Evolutionary conservation across 345 rosid species (phyloP), one percentile per base, ranked within the genome.

Genomic region (Linum tenue): DNA sequence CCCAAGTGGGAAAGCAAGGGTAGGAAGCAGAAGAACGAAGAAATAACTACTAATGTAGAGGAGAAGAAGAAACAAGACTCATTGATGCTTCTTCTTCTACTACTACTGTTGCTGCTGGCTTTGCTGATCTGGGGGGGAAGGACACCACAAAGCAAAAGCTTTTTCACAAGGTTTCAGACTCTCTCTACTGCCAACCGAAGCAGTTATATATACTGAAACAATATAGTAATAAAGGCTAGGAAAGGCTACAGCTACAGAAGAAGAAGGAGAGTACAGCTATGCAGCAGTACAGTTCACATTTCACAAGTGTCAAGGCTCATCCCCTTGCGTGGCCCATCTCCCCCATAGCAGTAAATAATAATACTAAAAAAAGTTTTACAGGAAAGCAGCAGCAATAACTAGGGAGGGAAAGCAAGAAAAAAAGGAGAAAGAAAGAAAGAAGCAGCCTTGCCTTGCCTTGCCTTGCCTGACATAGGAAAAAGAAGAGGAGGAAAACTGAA

Each of bases 241-340:
- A 48, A 48, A 48, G 11, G 53, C 53, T 48, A 48, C 11, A 48
- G 53, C 53, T 36, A 59, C 12, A 59, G 6, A 59, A 17, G n/a
- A n/a, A n/a, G 11, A 58, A 59, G 5, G 39, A 22, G 62, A 39
- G 6, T 35, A 59, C 58, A 55, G 58, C 58, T 55, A 55, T 55
- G 12, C 15, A 55, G 31, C 31, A 22, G 31, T 22, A 22, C 53
- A 48, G 53, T 37, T 22, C 39, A 35, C 37, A 59, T 36, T 59
- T 59, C 62, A 59, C 62, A 59, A 59, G 62, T 59, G 62, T 59
- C 62, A 59, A 59, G 6, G 12, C 39, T 59, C 62, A 59, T 59
- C 35, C 37, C 12, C 53, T 41, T 57, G 60, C 62, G 35, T 59
- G 62, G 37, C 37, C 39, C 16, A 1, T 36, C 7, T 4, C 39